Conservation (phyloP, 2,329 filamentous ascomycete species). For the Diplodia corticola region DNA sequence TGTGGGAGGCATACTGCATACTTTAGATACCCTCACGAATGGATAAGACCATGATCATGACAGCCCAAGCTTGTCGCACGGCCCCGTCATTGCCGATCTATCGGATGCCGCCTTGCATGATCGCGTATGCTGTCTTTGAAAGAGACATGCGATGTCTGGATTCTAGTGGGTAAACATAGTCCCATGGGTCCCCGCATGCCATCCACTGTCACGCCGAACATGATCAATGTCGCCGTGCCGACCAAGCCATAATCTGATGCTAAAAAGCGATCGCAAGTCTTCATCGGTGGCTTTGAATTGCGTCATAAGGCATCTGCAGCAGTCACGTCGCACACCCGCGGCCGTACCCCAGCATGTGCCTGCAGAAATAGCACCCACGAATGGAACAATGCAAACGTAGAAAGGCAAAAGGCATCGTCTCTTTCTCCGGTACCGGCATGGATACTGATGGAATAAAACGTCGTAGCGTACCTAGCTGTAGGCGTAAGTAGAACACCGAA, state of each 20-base stretch:
- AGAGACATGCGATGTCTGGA: neutral
- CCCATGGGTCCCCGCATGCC: neutral
- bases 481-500: too few species aligned
- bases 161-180: neutral
- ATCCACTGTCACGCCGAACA: neutral
- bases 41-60: conserved; percentile 15
- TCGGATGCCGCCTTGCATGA: too few species aligned
- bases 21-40: conserved; percentile 23
- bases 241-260: neutral
- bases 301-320: neutral
- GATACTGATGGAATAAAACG: too few species aligned
- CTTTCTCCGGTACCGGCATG: too few species aligned
- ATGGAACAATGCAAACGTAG: too few species aligned
- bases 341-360: too few species aligned
- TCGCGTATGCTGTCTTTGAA: neutral
- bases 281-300: neutral
- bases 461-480: too few species aligned
- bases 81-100: too few species aligned
- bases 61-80: neutral
- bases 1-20: conserved; percentile 20
- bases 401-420: too few species aligned
- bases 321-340: neutral
- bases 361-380: too few species aligned
- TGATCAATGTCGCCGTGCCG: neutral
- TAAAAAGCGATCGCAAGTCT: neutral